These are phyloP conservation scores for Solanum gracilifrons DNA, from an alignment of 257 asterid species.

Conservation along the genomic window DNA sequence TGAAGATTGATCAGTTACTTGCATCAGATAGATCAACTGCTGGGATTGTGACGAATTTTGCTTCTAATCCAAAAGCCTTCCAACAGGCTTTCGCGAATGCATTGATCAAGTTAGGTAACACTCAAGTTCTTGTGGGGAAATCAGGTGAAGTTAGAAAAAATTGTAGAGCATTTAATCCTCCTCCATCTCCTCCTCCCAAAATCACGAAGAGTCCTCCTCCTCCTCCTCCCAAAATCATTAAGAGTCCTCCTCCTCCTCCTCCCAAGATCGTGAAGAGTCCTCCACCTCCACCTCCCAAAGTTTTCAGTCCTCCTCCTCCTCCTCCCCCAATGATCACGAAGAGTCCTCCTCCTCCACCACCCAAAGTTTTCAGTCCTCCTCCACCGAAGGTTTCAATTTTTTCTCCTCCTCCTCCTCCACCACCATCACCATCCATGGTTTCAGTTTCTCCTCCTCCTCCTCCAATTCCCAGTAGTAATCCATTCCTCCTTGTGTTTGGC, in stretches of 20 bases:
- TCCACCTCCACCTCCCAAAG: not conserved
- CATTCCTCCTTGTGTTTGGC: not conserved
- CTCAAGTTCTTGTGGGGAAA: slow-evolving; percentile 16
- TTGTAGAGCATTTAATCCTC: slow-evolving; percentile 13
- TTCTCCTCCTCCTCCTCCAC: not conserved
- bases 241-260: not conserved
- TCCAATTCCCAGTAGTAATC: not conserved
- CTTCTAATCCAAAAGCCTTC: slow-evolving; percentile 6
- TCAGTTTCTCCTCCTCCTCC: not conserved
- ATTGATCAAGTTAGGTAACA: slow-evolving; percentile 18
- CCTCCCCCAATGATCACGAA: not conserved
- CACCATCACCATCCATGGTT: not conserved
- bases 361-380: not conserved
- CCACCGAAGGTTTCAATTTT: not conserved
- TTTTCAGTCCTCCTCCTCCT: not conserved
- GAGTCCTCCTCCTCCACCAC: not conserved
- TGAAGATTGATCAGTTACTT: slow-evolving; percentile 59
- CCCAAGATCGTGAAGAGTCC: not conserved
- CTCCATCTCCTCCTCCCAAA: not conserved
- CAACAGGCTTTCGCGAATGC: slow-evolving; percentile 8
- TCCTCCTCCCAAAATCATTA: not conserved
- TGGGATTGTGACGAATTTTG: not conserved
- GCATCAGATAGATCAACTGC: slow-evolving; percentile 30
- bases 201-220: not conserved
- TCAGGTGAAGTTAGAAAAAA: slow-evolving; percentile 21